Evolutionary conservation across 495 filamentous ascomycete species (phyloP), one percentile per base, ranked within the genome.

Genomic region (Bryoglossum gracile): DNA sequence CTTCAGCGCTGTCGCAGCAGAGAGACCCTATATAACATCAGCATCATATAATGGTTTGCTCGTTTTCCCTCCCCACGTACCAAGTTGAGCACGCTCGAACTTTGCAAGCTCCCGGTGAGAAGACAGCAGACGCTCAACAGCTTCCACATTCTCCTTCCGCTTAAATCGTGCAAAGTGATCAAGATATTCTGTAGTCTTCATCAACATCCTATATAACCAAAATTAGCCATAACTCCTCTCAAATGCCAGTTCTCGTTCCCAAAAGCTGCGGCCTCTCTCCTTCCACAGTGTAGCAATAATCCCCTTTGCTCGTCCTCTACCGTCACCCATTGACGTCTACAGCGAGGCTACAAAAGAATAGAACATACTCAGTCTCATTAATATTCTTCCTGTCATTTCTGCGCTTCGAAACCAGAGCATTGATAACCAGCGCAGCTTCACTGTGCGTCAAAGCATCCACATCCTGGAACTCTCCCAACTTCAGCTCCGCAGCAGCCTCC

Each of bases 81-180:
- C 91, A 46, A 98, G 75, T 72, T 96, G 89, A 35, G 87, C 87
- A 56, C 85, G 77, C 76, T 98, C 92, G 60, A 96, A 96, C 62
- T 86, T 83, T 60, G 84, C 84, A 56, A 98, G 67, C 61, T 90
- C 82, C 47, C 82, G 80, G 56, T 85, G 82, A 30, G 79, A 73
- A 47, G 82, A 81, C 48, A 95, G 69, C 45, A 95, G 68, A 6
- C 84, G 76, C 65, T 95, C 91, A 28, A 96, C 87, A 9, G 87
- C 87, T 68, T 94, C 86, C 49, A 95, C 89, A 50, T 87, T 91
- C 67, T 96, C 88, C 62, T 87, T 87, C 51, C 89, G 80, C 71
- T 94, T 94, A 74, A 96, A 96, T 11, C 90, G 85, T 9, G 89
- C 85, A 70, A 97, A 97, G 17, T 84, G 79, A 53, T 95, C 88